phyloP scores from a whole-genome alignment of 176 grass and related monocot species.

The Eragrostis nindensis region DNA sequence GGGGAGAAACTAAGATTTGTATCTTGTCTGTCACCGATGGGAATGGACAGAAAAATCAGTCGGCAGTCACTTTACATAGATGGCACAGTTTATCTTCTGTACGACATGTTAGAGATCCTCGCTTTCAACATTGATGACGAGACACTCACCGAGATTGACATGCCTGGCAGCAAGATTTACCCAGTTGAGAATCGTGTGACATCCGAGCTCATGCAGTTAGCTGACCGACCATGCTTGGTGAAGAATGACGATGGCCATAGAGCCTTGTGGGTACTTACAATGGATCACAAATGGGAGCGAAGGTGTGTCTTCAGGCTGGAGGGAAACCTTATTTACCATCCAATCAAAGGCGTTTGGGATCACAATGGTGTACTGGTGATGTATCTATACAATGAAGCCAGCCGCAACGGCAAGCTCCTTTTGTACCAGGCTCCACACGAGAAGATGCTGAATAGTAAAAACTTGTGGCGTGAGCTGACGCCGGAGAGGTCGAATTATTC shows the following conservation, averaged over 20 bases:
- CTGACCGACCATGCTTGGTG: background rate
- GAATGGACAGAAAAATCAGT: background rate
- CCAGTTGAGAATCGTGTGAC: background rate
- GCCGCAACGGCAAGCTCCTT: no score
- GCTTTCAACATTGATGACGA: background rate
- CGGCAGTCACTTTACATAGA: background rate
- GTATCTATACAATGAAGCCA: background rate
- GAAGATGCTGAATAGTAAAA: no score
- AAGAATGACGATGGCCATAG: background rate
- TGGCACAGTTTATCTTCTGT: background rate
- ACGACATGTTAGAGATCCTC: background rate
- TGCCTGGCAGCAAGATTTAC: background rate
- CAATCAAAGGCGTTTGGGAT: background rate
- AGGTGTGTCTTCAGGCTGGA: background rate
- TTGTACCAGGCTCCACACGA: no score
- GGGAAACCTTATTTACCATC: no score
- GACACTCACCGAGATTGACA: background rate
- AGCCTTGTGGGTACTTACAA: background rate
- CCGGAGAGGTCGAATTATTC: background rate
- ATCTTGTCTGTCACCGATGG: background rate
- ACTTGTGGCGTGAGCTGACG: background rate
- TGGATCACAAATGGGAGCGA: background rate
- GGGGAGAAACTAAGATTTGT: background rate
- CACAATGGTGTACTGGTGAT: background rate
- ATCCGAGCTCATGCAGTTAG: background rate